Evolutionary conservation across 345 rosid species (phyloP), one percentile per base, ranked within the genome.

Genomic region (Brassica rapa): DNA sequence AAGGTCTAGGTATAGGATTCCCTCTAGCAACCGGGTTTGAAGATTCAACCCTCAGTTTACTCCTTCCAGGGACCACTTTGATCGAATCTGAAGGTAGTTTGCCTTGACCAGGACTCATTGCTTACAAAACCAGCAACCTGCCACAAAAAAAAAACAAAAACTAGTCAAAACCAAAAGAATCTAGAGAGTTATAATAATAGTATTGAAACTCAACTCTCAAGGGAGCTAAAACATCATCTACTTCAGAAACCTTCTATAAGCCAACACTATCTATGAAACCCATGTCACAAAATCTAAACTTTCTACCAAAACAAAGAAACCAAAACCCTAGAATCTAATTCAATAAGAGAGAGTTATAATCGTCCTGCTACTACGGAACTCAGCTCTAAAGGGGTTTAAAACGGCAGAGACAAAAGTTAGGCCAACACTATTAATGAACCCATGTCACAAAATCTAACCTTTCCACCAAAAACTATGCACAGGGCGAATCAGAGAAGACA

Each of bases 41-140:
- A 61, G 82, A 79, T 25, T 79, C 82, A 61, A 79, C 74, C 1
- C 74, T 41, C 4, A 59, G 14, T 12, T 79, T 79, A 73, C 82
- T 73, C 64, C 82, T 73, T 0, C 78, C 78, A 61, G 82, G 82
- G 11, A 73, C 78, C 61, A 49, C 78, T 73, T 73, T 73, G 68
- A 79, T 79, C 1, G 81, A 78, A 65, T 78, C 30, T 27, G 77
- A 72, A 41, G 77, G 68, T 1, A 27, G 5, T 8, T 23, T 51
- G 35, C 43, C 3, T 23, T 71, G 81, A 56, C 66, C 39, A 78
- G 77, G 63, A 65, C 41, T 24, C 82, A 78, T 77, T 65, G 73
- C 35, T 59, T 29, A 46, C 1, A 24, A 60, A 51, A 73, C 33
- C 16, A 24, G 9, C 56, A 72, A 72, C 68, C 77, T 72, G 23